These are phyloP conservation scores for Aspergillus sclerotialis DNA, from an alignment of 2,329 filamentous ascomycete species.

Conservation along the genomic window DNA sequence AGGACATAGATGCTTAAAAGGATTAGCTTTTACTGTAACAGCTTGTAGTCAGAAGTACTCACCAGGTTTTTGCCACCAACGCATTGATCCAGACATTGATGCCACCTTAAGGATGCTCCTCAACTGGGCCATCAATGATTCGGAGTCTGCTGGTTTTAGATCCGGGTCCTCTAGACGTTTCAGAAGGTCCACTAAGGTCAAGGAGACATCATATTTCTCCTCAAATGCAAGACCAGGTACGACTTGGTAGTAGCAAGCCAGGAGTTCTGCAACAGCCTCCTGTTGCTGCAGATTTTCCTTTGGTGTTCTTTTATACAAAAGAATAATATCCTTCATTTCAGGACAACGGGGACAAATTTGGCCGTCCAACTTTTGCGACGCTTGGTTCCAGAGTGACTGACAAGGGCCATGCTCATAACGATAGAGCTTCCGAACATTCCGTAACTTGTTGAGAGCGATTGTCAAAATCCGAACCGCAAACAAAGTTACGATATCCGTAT, in stretches of 20 bases:
- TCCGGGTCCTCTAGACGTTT: conserved; percentile 48
- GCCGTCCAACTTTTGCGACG: conserved; percentile 59
- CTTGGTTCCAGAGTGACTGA: conserved; percentile 60
- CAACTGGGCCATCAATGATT: conserved; percentile 64
- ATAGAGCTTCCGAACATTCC: conserved; percentile 56
- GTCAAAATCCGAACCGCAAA: conserved; percentile 77
- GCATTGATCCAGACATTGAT: conserved; percentile 72
- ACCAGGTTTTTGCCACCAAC: conserved; percentile 76
- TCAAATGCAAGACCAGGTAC: conserved; percentile 72
- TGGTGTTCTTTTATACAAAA: conserved; percentile 62
- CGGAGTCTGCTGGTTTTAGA: conserved; percentile 43
- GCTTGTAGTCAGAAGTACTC: conserved; percentile 11
- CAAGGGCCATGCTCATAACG: conserved; percentile 39
- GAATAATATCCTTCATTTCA: conserved; percentile 71
- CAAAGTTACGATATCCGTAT: conserved; percentile 71
- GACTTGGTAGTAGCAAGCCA: conserved; percentile 79
- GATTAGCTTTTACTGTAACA: conserved; percentile 4
- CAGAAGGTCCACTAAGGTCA: conserved; percentile 64
- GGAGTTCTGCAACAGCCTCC: conserved; percentile 68
- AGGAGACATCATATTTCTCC: conserved; percentile 82
- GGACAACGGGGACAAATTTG: conserved; percentile 75
- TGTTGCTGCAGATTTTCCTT: conserved; percentile 66
- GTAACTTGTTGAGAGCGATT: conserved; percentile 71
- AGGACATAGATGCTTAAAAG: conserved; percentile 29
- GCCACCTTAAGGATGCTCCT: conserved; percentile 77